Base-by-base conservation (phyloP, 352 stramenopile genomes). In the Pythium oligandrum region DNA sequence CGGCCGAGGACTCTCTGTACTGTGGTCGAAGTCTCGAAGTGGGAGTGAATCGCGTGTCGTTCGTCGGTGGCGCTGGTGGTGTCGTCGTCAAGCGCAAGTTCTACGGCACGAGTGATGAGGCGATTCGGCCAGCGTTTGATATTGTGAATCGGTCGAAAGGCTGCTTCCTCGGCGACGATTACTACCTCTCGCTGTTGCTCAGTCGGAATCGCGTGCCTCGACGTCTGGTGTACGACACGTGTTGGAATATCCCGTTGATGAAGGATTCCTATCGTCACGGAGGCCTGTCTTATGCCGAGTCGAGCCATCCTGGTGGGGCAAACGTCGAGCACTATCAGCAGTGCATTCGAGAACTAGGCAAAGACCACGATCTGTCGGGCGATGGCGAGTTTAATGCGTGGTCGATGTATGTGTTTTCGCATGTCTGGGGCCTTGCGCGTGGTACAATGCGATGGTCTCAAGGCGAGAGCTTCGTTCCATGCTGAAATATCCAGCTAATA, bases 261-360 rank as follows among this genome's bases (percentile, higher is more conserved):
- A 47, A 42, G 0, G 49, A 58, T 38, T 63, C 63, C 3, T 77
- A 77, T 40, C 47, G 53, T 0, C 59, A 69, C 33, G 57, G 54
- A 1, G 73, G 73, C 9, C 50, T 84, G 6, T 77, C 68, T 4
- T 55, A 57, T 40, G 63, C 60, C 8, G 51, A 62, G 32, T 77
- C 70, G 4, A 40, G 57, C 2, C 70, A 81, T 40, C 61, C 71
- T 1, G 68, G 73, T 3, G 71, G 70, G n/a, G 68, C 73, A 2
- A 84, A 84, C 37, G 73, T 84, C 26, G 70, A 80, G 55, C 68
- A 84, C 53, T 84, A 84, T 32, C 73, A 84, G 50, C 61, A 81
- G 43, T 81, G 73, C 44, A 84, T 84, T 37, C 63, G 63, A 0
- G 68, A 81, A 37, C 44, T 84, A 1, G 73, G 73, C 6, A 40